Base-by-base conservation (phyloP, 1,139 yeast genomes). In the Casaregolazyma lundiana region DNA sequence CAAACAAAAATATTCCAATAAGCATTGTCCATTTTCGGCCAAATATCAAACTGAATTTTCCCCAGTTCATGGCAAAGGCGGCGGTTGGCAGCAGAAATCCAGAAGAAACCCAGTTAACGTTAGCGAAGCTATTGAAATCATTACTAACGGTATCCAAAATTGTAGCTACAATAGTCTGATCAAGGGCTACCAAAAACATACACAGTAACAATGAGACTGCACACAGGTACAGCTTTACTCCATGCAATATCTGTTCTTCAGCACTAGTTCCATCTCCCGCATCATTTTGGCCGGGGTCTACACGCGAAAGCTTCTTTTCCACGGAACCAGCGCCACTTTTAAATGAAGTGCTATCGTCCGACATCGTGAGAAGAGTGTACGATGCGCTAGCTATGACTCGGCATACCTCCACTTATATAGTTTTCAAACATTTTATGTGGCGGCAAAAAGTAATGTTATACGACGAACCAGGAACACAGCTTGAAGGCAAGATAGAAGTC, bases 1-100 rank as follows among this genome's bases (percentile, higher is more conserved):
- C 84, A 56, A 83, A 83, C 1, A 83, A 58, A 8, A 75, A 55
- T 8, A 82, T 69, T 0, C 82, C 77, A 1, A 62, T 64, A 9
- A 78, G 53, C 57, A 80, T 60, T 2, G 80, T 68, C 43, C 65
- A 60, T 56, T 81, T 81, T 46, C 86, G 69, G 2, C 89, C 89
- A 58, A 78, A 76, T 4, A 80, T 75, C 34, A 78, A 72, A 6
- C 85, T 74, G 8, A 81, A 54, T 47, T 78, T 75, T 1, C 88
- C 88, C 72, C 81, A 81, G 15, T 78, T 66, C 15, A 82, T 76
- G 1, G 80, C 71, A 43, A 81, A 65, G 7, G 79, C 73, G 0
- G 84, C 79, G 65, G 77, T 71, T 1, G 87, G 79, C 43, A 83
- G 65, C 57, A 80, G 60, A 61, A 74, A 83, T 1, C 81, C 87